Conservation (phyloP, 2,329 filamentous ascomycete species). For the Chalaropsis ovoidea region DNA sequence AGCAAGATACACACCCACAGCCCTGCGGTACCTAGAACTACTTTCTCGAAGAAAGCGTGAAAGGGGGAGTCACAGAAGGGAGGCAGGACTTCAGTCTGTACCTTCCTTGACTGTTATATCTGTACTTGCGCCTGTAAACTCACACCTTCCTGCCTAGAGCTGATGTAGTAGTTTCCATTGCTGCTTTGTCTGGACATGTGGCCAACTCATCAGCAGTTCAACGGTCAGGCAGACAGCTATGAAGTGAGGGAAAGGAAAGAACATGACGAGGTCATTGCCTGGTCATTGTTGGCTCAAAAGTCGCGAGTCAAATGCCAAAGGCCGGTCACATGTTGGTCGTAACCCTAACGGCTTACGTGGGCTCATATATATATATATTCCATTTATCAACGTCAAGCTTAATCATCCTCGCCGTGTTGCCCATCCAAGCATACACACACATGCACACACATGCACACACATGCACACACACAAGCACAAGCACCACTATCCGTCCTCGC, state of each 20-base stretch:
- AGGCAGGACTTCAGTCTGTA: neutral
- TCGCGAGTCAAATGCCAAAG: neutral
- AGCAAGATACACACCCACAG: too few species aligned
- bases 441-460: too few species aligned
- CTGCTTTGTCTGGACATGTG: neutral
- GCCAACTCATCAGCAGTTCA: neutral
- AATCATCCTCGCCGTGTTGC: constrained; percentile 6
- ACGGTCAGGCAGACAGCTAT: neutral
- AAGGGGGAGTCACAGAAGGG: neutral
- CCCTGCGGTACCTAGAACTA: too few species aligned
- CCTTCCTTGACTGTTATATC: neutral
- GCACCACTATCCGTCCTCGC: neutral
- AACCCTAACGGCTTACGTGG: neutral
- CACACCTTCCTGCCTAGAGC: neutral
- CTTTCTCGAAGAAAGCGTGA: neutral
- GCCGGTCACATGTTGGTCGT: neutral
- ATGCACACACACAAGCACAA: too few species aligned
- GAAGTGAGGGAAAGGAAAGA: neutral
- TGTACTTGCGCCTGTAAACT: neutral
- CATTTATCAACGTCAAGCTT: constrained; percentile 3
- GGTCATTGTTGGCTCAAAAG: neutral
- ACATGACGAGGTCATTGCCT: neutral
- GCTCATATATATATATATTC: neutral
- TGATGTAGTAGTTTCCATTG: neutral
- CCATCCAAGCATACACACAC: too few species aligned